Percentiles rank a stretch among this genome's conserved stretches.
Conservation (phyloP, 495 filamentous ascomycete species). For the Neurospora africana region DNA sequence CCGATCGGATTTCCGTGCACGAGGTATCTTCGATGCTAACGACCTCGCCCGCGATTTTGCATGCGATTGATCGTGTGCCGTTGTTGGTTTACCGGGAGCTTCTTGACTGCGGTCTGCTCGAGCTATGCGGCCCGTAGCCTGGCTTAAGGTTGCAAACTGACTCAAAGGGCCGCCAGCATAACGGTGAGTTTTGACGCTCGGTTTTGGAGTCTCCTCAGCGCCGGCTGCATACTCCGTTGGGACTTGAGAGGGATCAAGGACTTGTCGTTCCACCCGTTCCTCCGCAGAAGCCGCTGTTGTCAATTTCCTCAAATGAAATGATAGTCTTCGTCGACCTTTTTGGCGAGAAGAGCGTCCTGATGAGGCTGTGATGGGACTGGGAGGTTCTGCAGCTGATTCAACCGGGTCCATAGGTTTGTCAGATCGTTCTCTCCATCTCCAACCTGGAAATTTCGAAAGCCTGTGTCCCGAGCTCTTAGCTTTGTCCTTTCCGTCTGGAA, state of each 20-base stretch:
- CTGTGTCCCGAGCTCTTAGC: conserved; percentile 4
- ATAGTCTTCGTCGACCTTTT: neutral
- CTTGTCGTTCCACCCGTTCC: neutral
- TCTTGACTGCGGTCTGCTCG: neutral
- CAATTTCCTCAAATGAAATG: neutral
- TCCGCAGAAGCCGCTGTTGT: neutral
- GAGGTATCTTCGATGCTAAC: neutral
- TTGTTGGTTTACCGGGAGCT: neutral
- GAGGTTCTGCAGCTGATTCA: neutral
- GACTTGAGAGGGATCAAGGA: neutral
- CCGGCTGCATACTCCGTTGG: neutral
- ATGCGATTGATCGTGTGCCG: neutral
- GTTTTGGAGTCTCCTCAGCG: neutral
- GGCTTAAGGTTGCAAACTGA: neutral
- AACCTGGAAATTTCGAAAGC: conserved; percentile 7
- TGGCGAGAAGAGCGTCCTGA: neutral
- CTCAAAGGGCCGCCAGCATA: neutral
- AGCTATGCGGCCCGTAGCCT: neutral
- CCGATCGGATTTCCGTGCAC: neutral
- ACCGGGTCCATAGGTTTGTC: neutral
- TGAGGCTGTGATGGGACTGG: neutral
- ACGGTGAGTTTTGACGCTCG: neutral
- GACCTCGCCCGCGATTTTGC: neutral
- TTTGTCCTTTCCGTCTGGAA: conserved; percentile 1
- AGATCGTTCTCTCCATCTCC: conserved; percentile 6